Conservation (phyloP, 139 green algal genomes). For the Micractinium sp. region DNA sequence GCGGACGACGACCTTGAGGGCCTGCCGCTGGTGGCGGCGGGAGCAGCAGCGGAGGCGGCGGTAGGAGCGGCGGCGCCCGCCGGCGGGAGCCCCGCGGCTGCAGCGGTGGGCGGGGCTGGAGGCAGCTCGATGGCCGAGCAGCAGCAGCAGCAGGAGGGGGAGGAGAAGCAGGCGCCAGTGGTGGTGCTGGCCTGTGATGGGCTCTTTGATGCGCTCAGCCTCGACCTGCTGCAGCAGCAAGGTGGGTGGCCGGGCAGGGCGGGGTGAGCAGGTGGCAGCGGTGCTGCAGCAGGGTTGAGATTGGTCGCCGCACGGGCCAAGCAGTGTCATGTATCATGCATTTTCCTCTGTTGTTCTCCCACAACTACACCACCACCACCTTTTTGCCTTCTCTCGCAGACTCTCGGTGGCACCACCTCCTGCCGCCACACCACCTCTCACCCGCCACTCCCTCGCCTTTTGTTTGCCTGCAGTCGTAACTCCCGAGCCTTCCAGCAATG, state of each 20-base stretch:
- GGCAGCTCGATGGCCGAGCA: neutral
- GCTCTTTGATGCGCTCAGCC: neutral
- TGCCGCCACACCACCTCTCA: neutral
- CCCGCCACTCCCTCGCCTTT: neutral
- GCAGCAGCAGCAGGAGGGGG: neutral
- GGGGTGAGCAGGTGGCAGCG: neutral
- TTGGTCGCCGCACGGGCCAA: no score
- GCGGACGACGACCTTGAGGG: conserved; percentile 21
- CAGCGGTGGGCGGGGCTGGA: neutral
- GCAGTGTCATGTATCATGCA: no score
- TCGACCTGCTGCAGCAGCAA: conserved; percentile 20
- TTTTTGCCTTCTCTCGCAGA: neutral
- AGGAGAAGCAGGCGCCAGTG: neutral
- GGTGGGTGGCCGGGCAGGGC: neutral
- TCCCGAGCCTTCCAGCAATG: neutral
- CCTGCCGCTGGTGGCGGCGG: neutral
- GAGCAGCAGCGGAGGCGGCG: neutral
- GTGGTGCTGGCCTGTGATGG: conserved; percentile 25
- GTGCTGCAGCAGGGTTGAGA: no score
- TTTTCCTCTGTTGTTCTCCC: neutral
- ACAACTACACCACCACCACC: no score
- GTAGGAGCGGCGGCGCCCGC: neutral
- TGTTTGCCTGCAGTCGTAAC: neutral
- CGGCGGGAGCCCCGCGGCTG: neutral
- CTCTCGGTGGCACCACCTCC: neutral